Percentiles rank a stretch among this genome's conserved stretches.
Evolutionary conservation across 2,329 filamentous ascomycete species (phyloP).

Genomic region (Helotiales sp.): DNA sequence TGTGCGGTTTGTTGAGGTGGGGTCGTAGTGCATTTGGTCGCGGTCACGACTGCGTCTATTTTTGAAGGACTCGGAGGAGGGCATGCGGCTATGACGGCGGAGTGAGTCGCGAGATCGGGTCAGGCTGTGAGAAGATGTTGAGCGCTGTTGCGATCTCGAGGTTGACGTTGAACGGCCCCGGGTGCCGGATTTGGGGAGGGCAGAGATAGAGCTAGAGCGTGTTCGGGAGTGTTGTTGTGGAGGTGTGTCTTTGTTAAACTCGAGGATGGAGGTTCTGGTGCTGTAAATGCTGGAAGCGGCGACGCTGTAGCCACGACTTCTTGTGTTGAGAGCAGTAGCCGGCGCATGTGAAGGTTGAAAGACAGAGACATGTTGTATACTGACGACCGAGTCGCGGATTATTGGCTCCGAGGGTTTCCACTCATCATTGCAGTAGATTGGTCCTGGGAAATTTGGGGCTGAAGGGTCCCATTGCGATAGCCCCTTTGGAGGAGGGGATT

Average conservation of each 20-base stretch:
- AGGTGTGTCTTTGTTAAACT: background rate
- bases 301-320: conserved; percentile 14
- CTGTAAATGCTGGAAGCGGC: conserved; percentile 32
- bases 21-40: conserved; percentile 33
- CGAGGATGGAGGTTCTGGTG: conserved; percentile 20
- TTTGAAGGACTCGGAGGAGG: conserved; percentile 13
- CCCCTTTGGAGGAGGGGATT: conserved; percentile 21
- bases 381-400: conserved; percentile 22
- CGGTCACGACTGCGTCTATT: conserved; percentile 26
- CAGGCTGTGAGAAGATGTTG: conserved; percentile 14
- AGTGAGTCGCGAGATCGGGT: conserved; percentile 15
- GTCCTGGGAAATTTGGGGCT: conserved; percentile 5
- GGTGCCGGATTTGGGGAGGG: background rate
- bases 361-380: conserved; percentile 17
- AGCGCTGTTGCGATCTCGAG: conserved; percentile 1
- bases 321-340: background rate
- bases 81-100: conserved; percentile 16
- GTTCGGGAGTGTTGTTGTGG: conserved; percentile 8
- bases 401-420: conserved; percentile 1
- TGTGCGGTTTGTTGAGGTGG: conserved; percentile 21
- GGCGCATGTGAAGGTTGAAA: conserved; percentile 8
- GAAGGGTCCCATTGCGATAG: conserved; percentile 2
- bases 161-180: conserved; percentile 24
- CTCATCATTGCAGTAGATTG: conserved; percentile 2
- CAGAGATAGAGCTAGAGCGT: conserved; percentile 4